Base-by-base conservation (phyloP, 2,329 filamentous ascomycete species). In the Salinomyces thailandicus region DNA sequence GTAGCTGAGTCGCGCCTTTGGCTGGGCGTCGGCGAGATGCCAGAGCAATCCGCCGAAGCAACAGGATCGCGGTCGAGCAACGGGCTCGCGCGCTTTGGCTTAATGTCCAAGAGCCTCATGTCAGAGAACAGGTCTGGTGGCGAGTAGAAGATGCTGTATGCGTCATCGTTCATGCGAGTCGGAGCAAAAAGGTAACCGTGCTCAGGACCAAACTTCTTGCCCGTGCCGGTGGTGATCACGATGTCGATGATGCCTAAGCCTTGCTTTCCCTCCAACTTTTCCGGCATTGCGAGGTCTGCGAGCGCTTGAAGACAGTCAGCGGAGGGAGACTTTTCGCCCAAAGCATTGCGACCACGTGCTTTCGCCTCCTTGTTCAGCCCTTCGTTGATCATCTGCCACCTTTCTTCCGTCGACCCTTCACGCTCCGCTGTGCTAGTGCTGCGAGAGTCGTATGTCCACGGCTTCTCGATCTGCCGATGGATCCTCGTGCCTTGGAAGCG, bases 391-490 rank as follows among this genome's bases (percentile, higher is more conserved):
- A 52, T 40, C 5, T 43, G 17, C 62, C 62, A 70, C 14, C 62
- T 57, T 28, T 58, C 38, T 16, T 52, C 20, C 3, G 49, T 43
- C n/a, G 31, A 36, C 9, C 22, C 4, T 8, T 8, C 22, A 9
- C n/a, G 9, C 22, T 26, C 22, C 18, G 13, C 12, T 35, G 17
- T 3, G 28, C 34, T 8, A 38, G 34, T 17, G 39, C 38, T 5
- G 39, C 18, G 12, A 31, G 35, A 30, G 30, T 44, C 43, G 17
- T 69, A 53, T 2, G 64, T 44, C 65, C 63, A 69, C 4, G 65
- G 62, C 31, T 62, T 59, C 47, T 70, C 67, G 3, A 57, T 42
- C 33, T 63, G 52, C 11, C 49, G 54, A 20, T 61, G 52, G 13
- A 63, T 46, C 8, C 64, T 53, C 8, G 44, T 55, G 11, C 67